phyloP scores from a whole-genome alignment of 1,284 basidiomycete species.

The Naganishia albida region DNA sequence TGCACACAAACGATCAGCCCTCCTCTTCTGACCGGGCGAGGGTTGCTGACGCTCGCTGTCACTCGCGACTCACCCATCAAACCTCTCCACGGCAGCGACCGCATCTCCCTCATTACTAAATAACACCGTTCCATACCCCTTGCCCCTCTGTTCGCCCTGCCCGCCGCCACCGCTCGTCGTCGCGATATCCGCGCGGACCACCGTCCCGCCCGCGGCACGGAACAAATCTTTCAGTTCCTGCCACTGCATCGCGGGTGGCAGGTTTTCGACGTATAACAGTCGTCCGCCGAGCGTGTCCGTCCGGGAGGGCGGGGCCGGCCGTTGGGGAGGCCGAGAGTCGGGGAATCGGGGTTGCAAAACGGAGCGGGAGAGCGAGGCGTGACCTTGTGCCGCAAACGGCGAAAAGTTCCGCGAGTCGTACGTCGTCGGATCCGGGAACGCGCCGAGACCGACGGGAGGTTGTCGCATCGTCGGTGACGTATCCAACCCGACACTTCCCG shows the following conservation, averaged over 20 bases:
- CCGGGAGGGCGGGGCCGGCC: slow-evolving; percentile 11
- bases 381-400: slow-evolving; percentile 10
- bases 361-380: slow-evolving; percentile 26
- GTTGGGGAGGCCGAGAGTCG: not conserved
- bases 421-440: not conserved
- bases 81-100: slow-evolving; percentile 77
- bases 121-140: slow-evolving; percentile 84
- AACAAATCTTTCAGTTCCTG: slow-evolving; percentile 94
- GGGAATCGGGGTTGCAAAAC: slow-evolving; percentile 3
- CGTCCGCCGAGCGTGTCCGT: slow-evolving; percentile 48
- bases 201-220: slow-evolving; percentile 73
- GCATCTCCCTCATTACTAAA: slow-evolving; percentile 84
- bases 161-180: too few species aligned
- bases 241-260: slow-evolving; percentile 97
- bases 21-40: not conserved
- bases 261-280: slow-evolving; percentile 70
- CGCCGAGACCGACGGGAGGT: not conserved
- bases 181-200: slow-evolving; percentile 84
- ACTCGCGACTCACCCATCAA: slow-evolving; percentile 70
- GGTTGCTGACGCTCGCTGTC: too few species aligned
- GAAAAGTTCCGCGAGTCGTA: not conserved
- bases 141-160: slow-evolving; percentile 78
- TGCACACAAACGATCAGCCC: slow-evolving; percentile 21
- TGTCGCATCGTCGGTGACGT: slow-evolving; percentile 4
- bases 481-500: not conserved